Conservation (phyloP, 225 moss, liverwort and hornwort genomes). For the Marchantia paleacea region DNA sequence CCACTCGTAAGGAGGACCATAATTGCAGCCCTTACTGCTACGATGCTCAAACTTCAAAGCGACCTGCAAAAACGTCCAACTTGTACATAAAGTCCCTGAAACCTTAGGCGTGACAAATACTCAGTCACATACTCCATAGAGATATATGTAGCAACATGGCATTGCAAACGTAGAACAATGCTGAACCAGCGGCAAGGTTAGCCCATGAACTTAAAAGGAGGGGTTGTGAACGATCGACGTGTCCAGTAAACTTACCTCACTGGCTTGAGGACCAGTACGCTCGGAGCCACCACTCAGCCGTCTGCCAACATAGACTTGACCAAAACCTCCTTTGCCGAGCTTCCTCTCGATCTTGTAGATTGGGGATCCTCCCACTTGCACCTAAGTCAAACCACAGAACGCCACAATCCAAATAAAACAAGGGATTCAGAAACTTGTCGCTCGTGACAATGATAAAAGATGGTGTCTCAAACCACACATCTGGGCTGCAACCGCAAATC, state of each 20-base stretch:
- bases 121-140: no score
- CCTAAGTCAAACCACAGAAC: constrained; percentile 39
- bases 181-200: no score
- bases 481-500: not conserved
- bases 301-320: constrained; percentile 97
- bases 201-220: no score
- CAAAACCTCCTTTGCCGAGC: constrained; percentile 97
- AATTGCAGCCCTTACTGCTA: constrained; percentile 99
- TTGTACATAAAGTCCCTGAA: not conserved
- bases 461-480: not conserved
- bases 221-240: not conserved
- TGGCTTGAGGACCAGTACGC: constrained; percentile 84
- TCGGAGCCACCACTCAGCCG: constrained; percentile 76
- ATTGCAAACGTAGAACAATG: not conserved
- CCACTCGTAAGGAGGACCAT: constrained; percentile 99
- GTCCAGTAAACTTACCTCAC: constrained; percentile 56
- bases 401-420: not conserved
- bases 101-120: not conserved
- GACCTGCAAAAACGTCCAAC: constrained; percentile 43
- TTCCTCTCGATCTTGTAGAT: constrained; percentile 99
- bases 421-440: not conserved
- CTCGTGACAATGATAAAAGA: not conserved
- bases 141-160: not conserved
- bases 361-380: constrained; percentile 98
- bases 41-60: constrained; percentile 99